These are phyloP conservation scores for Phyllosticta capitalensis DNA, from an alignment of 2,329 filamentous ascomycete species.

Conservation along the genomic window DNA sequence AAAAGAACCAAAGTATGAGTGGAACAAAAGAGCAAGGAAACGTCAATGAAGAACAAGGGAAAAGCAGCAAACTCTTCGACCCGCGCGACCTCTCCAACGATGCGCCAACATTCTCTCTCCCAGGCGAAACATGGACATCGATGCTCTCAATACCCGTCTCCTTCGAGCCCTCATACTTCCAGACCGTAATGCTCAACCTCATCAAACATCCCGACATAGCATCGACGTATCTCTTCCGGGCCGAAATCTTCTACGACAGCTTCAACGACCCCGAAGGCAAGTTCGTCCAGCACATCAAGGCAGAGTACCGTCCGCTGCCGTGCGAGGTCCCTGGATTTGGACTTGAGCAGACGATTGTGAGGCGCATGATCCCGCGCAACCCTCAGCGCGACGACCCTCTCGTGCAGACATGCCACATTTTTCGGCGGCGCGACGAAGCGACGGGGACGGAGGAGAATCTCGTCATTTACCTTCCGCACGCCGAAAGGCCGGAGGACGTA, in stretches of 20 bases:
- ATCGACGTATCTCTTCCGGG: constrained; percentile 66
- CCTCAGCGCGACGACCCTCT: constrained; percentile 62
- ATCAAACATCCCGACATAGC: constrained; percentile 74
- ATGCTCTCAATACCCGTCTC: constrained; percentile 41
- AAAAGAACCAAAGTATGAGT: background rate
- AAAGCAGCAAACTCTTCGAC: constrained; percentile 20
- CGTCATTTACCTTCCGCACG: constrained; percentile 72
- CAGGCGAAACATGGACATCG: constrained; percentile 27
- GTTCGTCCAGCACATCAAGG: constrained; percentile 40
- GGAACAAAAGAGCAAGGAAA: background rate
- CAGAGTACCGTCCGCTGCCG: constrained; percentile 26
- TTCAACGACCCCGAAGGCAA: constrained; percentile 28
- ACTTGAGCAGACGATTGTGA: constrained; percentile 57
- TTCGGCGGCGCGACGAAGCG: constrained; percentile 26
- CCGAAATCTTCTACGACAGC: constrained; percentile 58
- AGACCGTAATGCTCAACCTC: constrained; percentile 61
- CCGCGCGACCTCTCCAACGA: constrained; percentile 23
- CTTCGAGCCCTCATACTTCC: constrained; percentile 56
- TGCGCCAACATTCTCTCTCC: constrained; percentile 17
- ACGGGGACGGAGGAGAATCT: constrained; percentile 37
- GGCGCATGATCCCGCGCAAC: constrained; percentile 75
- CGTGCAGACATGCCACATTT: constrained; percentile 75
- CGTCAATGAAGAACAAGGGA: background rate
- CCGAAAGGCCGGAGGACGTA: constrained; percentile 49
- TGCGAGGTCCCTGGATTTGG: constrained; percentile 24